Conservation (phyloP, 148 eudicot species). For the Camellia japonica region DNA sequence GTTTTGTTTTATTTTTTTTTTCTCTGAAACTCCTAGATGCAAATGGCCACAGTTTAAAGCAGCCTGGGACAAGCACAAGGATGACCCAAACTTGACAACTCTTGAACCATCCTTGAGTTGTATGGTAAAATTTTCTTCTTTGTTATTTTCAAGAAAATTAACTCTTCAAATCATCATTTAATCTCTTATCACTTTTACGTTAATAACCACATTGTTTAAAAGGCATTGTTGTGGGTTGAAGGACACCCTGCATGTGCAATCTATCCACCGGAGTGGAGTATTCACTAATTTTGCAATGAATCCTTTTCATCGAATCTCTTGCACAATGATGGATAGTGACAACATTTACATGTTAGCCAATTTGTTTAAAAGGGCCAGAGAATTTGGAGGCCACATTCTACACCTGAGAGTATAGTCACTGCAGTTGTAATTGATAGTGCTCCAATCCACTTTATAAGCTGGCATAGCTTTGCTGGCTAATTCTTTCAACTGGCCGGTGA, state of each 20-base stretch:
- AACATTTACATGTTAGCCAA: neutral
- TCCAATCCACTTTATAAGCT: neutral
- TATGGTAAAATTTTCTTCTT: constrained; percentile 23
- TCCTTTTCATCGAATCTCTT: neutral
- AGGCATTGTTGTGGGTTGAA: neutral
- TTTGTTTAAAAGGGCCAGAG: neutral
- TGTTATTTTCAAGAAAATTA: neutral
- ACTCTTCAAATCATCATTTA: neutral
- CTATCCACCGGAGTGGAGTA: neutral
- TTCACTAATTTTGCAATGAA: neutral
- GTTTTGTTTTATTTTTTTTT: constrained; percentile 3
- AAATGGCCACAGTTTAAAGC: constrained; percentile 65
- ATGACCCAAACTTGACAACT: constrained; percentile 65
- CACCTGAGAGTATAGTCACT: neutral
- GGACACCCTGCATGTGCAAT: neutral
- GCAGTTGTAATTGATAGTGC: neutral
- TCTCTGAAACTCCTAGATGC: constrained; percentile 41
- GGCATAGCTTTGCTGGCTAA: neutral
- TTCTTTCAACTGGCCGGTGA: neutral
- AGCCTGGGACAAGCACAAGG: constrained; percentile 77
- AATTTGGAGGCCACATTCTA: neutral
- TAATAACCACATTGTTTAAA: neutral
- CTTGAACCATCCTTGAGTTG: constrained; percentile 39
- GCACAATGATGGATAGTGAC: neutral
- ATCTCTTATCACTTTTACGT: no score